phyloP scores from a whole-genome alignment of 768 basidiomycete genomes.

The Rossbeevera mucosa region DNA sequence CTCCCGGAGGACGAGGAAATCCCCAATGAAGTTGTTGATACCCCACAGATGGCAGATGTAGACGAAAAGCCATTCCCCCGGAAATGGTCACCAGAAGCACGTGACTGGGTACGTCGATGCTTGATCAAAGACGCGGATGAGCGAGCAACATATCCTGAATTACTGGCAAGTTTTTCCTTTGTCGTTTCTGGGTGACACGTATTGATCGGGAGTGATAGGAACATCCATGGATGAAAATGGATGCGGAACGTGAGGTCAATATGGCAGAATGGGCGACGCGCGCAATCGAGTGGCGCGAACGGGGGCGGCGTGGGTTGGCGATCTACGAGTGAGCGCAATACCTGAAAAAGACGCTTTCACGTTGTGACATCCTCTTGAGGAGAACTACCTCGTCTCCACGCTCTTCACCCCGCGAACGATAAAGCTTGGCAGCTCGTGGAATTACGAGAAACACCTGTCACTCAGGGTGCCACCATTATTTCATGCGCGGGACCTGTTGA shows the following conservation, averaged over 20 bases:
- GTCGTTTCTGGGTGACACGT: not conserved
- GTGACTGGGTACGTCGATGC: conserved; percentile 80
- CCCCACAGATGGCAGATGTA: conserved; percentile 2
- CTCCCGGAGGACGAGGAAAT: conserved; percentile 57
- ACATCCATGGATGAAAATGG: conserved; percentile 73
- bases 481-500: not conserved
- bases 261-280: conserved; percentile 79
- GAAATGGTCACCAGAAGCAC: conserved; percentile 44
- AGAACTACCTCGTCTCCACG: conserved; percentile 19
- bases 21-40: conserved; percentile 11
- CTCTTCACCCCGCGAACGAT: conserved; percentile 21
- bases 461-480: not conserved
- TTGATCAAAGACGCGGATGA: conserved; percentile 74
- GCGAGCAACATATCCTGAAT: conserved; percentile 77
- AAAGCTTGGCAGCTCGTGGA: conserved; percentile 5
- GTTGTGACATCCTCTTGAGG: conserved; percentile 14
- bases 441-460: conserved; percentile 2
- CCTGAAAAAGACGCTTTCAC: not conserved
- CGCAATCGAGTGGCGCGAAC: conserved; percentile 41
- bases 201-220: conserved; percentile 36
- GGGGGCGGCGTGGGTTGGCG: conserved; percentile 18
- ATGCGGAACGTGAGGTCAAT: conserved; percentile 61
- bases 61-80: conserved; percentile 14
- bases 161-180: conserved; percentile 51
- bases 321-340: conserved; percentile 22